These are phyloP conservation scores for Plenodomus tracheiphilus DNA, from an alignment of 2,329 filamentous ascomycete genomes.

Conservation along the genomic window DNA sequence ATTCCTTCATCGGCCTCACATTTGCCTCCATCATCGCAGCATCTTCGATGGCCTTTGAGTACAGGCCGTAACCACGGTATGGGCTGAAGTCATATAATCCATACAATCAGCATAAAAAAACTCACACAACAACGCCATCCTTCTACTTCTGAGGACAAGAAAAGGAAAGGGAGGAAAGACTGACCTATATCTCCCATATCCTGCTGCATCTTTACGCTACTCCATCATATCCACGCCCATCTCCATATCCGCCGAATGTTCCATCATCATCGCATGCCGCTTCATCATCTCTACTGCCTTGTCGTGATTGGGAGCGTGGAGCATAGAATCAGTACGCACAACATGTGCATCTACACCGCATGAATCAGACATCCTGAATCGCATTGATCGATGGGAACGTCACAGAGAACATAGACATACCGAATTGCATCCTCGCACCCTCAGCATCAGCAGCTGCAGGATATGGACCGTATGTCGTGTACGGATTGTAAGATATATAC, in stretches of 20 bases:
- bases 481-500: not conserved
- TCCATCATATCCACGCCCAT: not conserved
- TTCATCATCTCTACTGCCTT: too few species aligned
- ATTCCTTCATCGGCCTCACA: too few species aligned
- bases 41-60: not conserved
- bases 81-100: too few species aligned
- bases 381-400: not conserved
- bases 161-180: not conserved
- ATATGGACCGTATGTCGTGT: constrained; percentile 3
- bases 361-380: not conserved
- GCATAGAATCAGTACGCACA: not conserved
- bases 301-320: too few species aligned
- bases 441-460: not conserved
- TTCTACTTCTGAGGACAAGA: not conserved
- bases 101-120: too few species aligned
- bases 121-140: not conserved
- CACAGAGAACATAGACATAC: not conserved
- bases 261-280: too few species aligned
- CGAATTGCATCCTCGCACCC: constrained; percentile 1
- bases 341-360: not conserved
- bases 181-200: not conserved
- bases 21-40: too few species aligned
- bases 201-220: not conserved
- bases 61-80: not conserved
- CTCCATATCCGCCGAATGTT: too few species aligned